Percentiles rank a stretch among this genome's conserved stretches.
Conservation (phyloP, 2,329 filamentous ascomycete genomes). For the Fusarium keratoplasticum region DNA sequence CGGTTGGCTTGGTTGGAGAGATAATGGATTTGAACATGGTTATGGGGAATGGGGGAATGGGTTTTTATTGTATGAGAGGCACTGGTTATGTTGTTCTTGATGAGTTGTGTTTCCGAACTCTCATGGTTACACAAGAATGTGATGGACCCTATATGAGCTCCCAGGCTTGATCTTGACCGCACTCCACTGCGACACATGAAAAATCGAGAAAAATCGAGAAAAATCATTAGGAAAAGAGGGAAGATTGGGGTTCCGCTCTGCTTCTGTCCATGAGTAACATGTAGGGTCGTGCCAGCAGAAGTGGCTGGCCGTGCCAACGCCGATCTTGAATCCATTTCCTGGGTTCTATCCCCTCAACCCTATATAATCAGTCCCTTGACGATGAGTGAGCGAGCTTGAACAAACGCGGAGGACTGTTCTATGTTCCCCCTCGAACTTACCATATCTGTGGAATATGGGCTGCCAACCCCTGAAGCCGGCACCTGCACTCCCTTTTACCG, state of each 20-base stretch:
- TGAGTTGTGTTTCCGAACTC: background rate
- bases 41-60: background rate
- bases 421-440: too few relatives aligned
- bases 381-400: too few relatives aligned
- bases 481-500: too few relatives aligned
- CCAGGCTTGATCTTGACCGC: background rate
- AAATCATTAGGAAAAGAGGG: background rate
- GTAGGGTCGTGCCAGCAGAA: background rate
- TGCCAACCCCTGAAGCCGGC: too few relatives aligned
- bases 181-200: background rate
- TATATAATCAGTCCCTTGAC: too few relatives aligned
- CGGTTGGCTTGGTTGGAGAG: background rate
- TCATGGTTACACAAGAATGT: background rate
- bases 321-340: too few relatives aligned
- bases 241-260: background rate
- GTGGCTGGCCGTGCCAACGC: background rate
- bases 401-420: too few relatives aligned
- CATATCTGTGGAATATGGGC: too few relatives aligned
- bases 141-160: background rate
- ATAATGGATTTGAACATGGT: background rate
- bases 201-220: background rate
- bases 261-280: background rate
- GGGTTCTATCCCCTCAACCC: too few relatives aligned
- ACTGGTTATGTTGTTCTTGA: background rate
- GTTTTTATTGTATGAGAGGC: background rate